Conservation (phyloP, 805 yeast genomes). For the Pichia heedii region DNA sequence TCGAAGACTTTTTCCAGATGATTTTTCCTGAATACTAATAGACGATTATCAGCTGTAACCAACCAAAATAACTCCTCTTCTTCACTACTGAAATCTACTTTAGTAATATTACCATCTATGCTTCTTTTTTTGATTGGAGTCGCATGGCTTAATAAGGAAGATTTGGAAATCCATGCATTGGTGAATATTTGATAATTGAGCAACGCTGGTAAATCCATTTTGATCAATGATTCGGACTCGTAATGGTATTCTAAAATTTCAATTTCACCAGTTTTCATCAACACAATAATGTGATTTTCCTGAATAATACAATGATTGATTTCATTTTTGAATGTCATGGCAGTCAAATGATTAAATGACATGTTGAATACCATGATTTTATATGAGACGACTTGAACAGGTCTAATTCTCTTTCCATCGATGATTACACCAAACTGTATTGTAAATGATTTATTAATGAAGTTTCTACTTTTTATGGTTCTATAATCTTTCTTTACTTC, state of each 20-base stretch:
- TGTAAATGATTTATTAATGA: slow-evolving; percentile 55
- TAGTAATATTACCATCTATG: slow-evolving; percentile 16
- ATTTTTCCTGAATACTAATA: slow-evolving; percentile 52
- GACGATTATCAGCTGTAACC: slow-evolving; percentile 70
- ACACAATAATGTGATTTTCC: slow-evolving; percentile 56
- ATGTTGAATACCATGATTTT: slow-evolving; percentile 56
- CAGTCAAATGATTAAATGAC: slow-evolving; percentile 44
- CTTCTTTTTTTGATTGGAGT: slow-evolving; percentile 25
- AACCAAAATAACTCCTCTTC: slow-evolving; percentile 45
- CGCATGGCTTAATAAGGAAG: slow-evolving; percentile 37
- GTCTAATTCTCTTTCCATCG: slow-evolving; percentile 35
- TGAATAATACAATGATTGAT: slow-evolving; percentile 53
- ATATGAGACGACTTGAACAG: slow-evolving; percentile 67
- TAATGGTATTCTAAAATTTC: slow-evolving; percentile 39
- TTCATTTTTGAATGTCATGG: slow-evolving; percentile 48
- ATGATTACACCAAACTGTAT: slow-evolving; percentile 49
- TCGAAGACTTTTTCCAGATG: slow-evolving; percentile 47
- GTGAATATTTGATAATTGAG: slow-evolving; percentile 43
- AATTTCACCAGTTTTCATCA: slow-evolving; percentile 64
- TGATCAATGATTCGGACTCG: slow-evolving; percentile 14
- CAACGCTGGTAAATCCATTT: slow-evolving; percentile 27
- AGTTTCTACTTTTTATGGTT: slow-evolving; percentile 50
- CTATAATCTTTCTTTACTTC: slow-evolving; percentile 54
- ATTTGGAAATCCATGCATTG: slow-evolving; percentile 54
- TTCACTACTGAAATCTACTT: slow-evolving; percentile 15